Evolutionary conservation across 495 filamentous ascomycete genomes (phyloP), one percentile per base, ranked within the genome.

Genomic region (Penicillium canescens): DNA sequence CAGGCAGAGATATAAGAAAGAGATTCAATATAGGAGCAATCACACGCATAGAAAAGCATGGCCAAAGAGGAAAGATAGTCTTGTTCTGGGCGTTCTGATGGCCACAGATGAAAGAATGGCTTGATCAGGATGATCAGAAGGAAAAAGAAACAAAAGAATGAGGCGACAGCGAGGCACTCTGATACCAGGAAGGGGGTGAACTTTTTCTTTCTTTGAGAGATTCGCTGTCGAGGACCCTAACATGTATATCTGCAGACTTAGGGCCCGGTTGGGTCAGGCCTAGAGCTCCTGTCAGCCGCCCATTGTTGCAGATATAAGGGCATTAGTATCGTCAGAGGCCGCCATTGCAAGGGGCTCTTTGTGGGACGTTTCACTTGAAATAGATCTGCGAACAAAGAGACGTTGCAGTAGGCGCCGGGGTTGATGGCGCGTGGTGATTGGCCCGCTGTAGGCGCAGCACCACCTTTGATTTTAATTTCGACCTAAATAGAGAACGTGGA

Each of bases 361-460:
- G 53, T 57, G 55, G 43, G 47, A 64, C 51, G n/a, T 50, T 51
- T 57, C 55, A 55, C 37, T 43, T 51, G 50, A 54, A 58, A 54
- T 47, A 45, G 45, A 21, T 52, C 35, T 36, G 50, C 52, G 50
- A 50, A 50, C 50, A 58, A 58, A 58, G 50, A 52, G 34, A 45
- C 50, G 63, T 61, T 54, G 60, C 63, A 66, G 60, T 55, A 61
- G 48, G 50, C 63, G 63, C 60, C 48, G 36, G 21, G 47, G 31
- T 26, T 13, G 9, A 42, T 37, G n/a, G 28, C n/a, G 46, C 12
- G 18, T 31, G n/a, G 20, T 62, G 62, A 59, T 65, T 65, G 62
- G 59, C 34, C 20, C 12, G 18, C 35, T 46, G 41, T 13, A 44
- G 35, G 18, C 10, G 16, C 28, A 50, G 26, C 23, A 34, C 24